A percentile compares a stretch with the other conserved stretches of the same genome.
These are phyloP conservation scores for Irpex sp. DNA, from an alignment of 1,284 basidiomycete species.

Conservation along the genomic window DNA sequence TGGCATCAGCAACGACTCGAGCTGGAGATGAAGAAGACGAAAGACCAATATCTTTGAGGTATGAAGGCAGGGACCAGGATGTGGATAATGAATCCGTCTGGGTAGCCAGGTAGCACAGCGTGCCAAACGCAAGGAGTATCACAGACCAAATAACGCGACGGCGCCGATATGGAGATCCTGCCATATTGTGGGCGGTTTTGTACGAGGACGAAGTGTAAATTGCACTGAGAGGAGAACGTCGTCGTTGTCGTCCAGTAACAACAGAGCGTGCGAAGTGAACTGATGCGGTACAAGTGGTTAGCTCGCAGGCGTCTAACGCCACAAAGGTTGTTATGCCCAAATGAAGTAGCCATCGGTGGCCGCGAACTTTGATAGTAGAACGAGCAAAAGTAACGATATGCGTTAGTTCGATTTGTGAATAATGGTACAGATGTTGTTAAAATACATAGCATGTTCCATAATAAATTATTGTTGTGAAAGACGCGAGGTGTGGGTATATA, in stretches of 20 bases:
- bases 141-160: conserved; percentile 37
- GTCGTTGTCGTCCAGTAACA: neutral
- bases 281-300: neutral
- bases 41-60: conserved; percentile 24
- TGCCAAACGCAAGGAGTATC: conserved; percentile 23
- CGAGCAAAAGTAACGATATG: too few relatives aligned
- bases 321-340: neutral
- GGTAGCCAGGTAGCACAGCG: conserved; percentile 24
- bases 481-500: neutral
- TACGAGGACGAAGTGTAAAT: neutral
- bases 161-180: conserved; percentile 31
- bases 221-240: neutral
- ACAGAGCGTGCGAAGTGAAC: neutral
- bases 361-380: too few relatives aligned
- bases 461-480: neutral
- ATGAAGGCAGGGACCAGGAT: conserved; percentile 31
- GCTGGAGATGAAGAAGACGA: conserved; percentile 20
- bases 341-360: neutral
- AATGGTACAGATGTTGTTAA: neutral
- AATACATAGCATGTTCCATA: neutral
- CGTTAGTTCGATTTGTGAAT: neutral
- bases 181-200: neutral
- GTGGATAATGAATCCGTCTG: conserved; percentile 17
- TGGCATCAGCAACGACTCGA: conserved; percentile 23
- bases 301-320: neutral